These are phyloP conservation scores for Casuarina cunninghamiana DNA, from an alignment of 306 rosid species.

Conservation along the genomic window DNA sequence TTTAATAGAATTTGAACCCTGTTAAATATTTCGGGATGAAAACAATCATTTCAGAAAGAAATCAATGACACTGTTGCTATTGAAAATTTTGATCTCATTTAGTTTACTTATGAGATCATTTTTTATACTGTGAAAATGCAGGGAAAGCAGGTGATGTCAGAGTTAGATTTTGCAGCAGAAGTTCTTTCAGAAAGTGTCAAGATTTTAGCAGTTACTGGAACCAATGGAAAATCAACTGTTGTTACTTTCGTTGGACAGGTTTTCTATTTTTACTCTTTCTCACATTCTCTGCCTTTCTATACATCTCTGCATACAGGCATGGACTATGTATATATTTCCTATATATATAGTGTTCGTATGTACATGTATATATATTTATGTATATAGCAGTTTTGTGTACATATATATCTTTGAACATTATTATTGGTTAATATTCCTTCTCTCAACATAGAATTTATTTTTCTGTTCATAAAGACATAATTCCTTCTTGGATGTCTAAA, in stretches of 20 bases:
- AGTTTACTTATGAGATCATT: neutral
- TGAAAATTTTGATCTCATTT: neutral
- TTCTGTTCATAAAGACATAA: neutral
- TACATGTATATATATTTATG: neutral
- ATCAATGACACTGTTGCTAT: neutral
- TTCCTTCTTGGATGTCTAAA: neutral
- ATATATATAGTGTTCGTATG: no score
- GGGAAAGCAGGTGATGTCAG: conserved; percentile 38
- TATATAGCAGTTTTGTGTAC: neutral
- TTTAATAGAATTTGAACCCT: neutral
- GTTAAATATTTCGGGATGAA: neutral
- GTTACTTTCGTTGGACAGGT: conserved; percentile 44
- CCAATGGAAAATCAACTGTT: conserved; percentile 41
- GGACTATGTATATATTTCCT: no score
- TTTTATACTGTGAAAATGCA: neutral
- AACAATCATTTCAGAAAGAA: neutral
- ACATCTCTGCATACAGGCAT: no score
- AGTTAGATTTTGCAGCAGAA: conserved; percentile 40
- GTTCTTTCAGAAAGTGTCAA: conserved; percentile 28
- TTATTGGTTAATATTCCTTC: neutral
- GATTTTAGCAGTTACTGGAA: conserved; percentile 42
- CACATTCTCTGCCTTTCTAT: neutral
- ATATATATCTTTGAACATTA: neutral
- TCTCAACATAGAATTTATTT: neutral
- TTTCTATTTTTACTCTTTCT: neutral